Evolutionary conservation across 2,329 filamentous ascomycete genomes (phyloP).

Genomic region (Nothopassalora personata): DNA sequence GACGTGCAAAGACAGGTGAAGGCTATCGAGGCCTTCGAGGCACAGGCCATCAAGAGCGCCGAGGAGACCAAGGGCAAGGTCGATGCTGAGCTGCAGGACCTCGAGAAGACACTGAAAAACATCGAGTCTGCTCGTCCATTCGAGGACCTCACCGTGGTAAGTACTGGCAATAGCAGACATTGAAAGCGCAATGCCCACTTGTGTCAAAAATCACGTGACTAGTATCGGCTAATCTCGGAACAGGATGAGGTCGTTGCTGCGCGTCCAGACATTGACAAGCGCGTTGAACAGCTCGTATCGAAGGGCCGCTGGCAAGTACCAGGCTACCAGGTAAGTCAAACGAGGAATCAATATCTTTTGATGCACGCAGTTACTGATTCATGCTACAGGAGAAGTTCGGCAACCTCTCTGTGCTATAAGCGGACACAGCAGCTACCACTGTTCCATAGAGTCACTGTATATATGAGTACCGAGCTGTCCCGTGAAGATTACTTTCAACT

Average conservation of each 20-base stretch:
- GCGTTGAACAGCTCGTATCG: constrained; percentile 87
- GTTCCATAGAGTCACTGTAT: constrained; percentile 23
- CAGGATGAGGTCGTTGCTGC: constrained; percentile 93
- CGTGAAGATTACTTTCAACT: not conserved
- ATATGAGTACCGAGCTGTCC: constrained; percentile 19
- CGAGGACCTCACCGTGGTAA: constrained; percentile 93
- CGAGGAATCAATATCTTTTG: not conserved
- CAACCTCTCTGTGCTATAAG: constrained; percentile 90
- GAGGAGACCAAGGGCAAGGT: constrained; percentile 96
- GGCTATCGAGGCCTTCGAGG: constrained; percentile 96
- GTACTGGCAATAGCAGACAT: constrained; percentile 39
- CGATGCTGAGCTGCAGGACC: constrained; percentile 86
- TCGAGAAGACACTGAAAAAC: constrained; percentile 92
- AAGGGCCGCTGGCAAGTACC: constrained; percentile 98
- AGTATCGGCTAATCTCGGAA: constrained; percentile 20
- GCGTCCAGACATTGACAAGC: constrained; percentile 95
- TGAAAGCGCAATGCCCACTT: not conserved
- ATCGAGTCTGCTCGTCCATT: constrained; percentile 95
- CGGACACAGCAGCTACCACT: constrained; percentile 23
- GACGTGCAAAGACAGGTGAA: constrained; percentile 92
- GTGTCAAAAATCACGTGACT: constrained; percentile 21
- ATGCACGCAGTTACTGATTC: constrained; percentile 1
- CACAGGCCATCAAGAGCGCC: constrained; percentile 92
- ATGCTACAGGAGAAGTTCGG: constrained; percentile 87
- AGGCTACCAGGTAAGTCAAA: constrained; percentile 86